A percentile compares a stretch with the other conserved stretches of the same genome.
Evolutionary conservation across 2,329 filamentous ascomycete species (phyloP).

Genomic region (Aspergillus candidus): DNA sequence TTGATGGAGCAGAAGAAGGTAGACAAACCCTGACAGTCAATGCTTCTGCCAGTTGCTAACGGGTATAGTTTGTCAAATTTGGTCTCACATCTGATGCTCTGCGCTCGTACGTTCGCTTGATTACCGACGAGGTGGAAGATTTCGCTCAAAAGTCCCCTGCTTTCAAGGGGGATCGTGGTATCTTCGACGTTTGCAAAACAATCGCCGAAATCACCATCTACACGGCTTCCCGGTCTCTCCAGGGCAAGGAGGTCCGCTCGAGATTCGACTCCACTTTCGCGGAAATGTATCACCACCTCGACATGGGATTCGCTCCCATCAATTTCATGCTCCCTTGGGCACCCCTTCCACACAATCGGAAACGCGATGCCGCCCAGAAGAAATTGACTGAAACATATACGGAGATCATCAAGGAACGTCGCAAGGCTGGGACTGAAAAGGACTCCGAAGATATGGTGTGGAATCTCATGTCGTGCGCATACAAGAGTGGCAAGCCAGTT

Average conservation of each 20-base stretch:
- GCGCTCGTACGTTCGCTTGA: slow-evolving; percentile 69
- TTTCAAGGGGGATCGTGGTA: slow-evolving; percentile 64
- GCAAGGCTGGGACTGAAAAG: slow-evolving; percentile 47
- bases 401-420: slow-evolving; percentile 70
- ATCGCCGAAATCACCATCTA: slow-evolving; percentile 88
- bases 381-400: slow-evolving; percentile 78
- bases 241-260: slow-evolving; percentile 75
- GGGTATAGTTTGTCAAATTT: slow-evolving; percentile 54
- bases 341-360: slow-evolving; percentile 80
- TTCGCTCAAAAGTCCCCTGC: slow-evolving; percentile 63
- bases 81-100: slow-evolving; percentile 58
- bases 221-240: slow-evolving; percentile 77
- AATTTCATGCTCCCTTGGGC: slow-evolving; percentile 90
- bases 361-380: slow-evolving; percentile 69
- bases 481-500: slow-evolving; percentile 75
- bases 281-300: slow-evolving; percentile 77
- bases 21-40: slow-evolving; percentile 14
- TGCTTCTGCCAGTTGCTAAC: slow-evolving; percentile 19
- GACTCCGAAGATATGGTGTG: slow-evolving; percentile 75
- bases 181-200: slow-evolving; percentile 64
- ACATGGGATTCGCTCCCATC: slow-evolving; percentile 82
- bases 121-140: slow-evolving; percentile 65
- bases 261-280: slow-evolving; percentile 77
- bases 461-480: slow-evolving; percentile 77
- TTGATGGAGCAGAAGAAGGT: slow-evolving; percentile 97